phyloP scores from a whole-genome alignment of 2,329 filamentous ascomycete species.

The Ascochyta rabiei region DNA sequence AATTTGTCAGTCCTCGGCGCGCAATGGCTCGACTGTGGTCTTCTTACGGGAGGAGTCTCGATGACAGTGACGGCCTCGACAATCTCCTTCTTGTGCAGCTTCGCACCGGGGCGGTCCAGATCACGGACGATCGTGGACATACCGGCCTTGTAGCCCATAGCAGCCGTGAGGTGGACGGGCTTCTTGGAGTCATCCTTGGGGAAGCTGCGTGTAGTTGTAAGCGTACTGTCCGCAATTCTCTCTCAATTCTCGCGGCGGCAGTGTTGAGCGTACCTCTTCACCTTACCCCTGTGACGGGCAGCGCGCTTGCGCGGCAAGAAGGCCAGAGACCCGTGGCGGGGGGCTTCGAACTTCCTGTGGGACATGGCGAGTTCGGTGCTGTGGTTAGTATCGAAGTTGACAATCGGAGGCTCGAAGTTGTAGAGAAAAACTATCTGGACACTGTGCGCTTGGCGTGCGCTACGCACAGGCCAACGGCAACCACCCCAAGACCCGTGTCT shows the following conservation, averaged over 20 bases:
- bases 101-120: slow-evolving; percentile 97
- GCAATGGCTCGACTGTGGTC: slow-evolving; percentile 67
- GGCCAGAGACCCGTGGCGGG: slow-evolving; percentile 81
- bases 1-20: slow-evolving; percentile 36
- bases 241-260: slow-evolving; percentile 21
- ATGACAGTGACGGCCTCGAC: slow-evolving; percentile 52
- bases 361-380: slow-evolving; percentile 53
- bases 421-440: background rate
- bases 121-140: slow-evolving; percentile 99
- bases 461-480: background rate
- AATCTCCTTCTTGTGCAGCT: slow-evolving; percentile 85
- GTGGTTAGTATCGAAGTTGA: slow-evolving; percentile 43
- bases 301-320: slow-evolving; percentile 77
- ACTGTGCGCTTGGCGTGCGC: background rate
- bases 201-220: slow-evolving; percentile 68
- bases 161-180: slow-evolving; percentile 96
- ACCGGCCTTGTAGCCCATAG: slow-evolving; percentile 99
- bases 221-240: slow-evolving; percentile 21
- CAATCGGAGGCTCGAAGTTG: slow-evolving; percentile 5
- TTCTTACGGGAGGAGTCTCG: slow-evolving; percentile 69
- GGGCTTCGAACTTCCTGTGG: slow-evolving; percentile 80
- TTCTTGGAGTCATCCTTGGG: slow-evolving; percentile 99
- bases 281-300: slow-evolving; percentile 92
- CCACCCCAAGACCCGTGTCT: too few relatives aligned
- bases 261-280: slow-evolving; percentile 85